These are phyloP conservation scores for Didymella arachidicola DNA, from an alignment of 2,329 filamentous ascomycete genomes.

Conservation along the genomic window DNA sequence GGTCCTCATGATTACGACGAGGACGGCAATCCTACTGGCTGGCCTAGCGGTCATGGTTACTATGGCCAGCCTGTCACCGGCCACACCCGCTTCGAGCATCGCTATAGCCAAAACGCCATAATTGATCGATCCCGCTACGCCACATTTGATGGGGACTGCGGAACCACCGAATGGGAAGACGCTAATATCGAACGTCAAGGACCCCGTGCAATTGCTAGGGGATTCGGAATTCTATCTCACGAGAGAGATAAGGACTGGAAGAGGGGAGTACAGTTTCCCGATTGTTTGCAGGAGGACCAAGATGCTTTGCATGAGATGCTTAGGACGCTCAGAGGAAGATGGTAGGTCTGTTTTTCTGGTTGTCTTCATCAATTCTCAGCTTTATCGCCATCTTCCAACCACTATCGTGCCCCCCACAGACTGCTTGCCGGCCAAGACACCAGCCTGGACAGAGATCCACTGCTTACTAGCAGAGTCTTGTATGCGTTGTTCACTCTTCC, in stretches of 20 bases:
- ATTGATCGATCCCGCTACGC: constrained; percentile 11
- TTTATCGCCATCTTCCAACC: background rate
- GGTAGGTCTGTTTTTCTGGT: background rate
- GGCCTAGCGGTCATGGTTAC: background rate
- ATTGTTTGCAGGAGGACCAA: constrained; percentile 13
- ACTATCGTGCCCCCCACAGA: background rate
- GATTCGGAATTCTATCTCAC: background rate
- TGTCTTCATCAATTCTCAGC: background rate
- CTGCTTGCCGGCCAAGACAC: background rate
- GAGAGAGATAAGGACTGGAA: constrained; percentile 3
- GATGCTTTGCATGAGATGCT: constrained; percentile 3
- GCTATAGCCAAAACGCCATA: background rate
- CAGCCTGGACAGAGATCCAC: no score
- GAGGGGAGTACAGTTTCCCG: constrained; percentile 4
- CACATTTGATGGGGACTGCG: constrained; percentile 1
- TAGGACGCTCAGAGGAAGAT: background rate
- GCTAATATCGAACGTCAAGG: background rate
- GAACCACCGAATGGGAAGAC: background rate
- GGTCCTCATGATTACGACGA: background rate
- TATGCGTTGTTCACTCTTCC: no score
- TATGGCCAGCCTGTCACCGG: background rate
- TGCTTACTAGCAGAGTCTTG: background rate
- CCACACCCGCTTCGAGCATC: constrained; percentile 4
- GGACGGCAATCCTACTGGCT: background rate
- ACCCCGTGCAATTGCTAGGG: background rate